phyloP scores from a whole-genome alignment of 257 asterid genomes.

The Haberlea rhodopensis region DNA sequence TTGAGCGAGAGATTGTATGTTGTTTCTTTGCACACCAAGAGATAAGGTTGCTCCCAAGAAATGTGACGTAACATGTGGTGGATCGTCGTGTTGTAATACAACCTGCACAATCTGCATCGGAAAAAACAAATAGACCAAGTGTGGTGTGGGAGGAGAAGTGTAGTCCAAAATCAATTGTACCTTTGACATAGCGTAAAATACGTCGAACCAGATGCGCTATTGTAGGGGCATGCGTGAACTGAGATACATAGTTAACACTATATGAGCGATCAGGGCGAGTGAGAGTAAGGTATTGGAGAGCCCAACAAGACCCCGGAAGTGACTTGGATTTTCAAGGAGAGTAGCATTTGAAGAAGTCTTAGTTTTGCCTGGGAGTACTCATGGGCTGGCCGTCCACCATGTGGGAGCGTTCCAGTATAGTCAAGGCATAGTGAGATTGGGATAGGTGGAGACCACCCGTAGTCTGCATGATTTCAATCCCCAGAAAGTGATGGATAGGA shows the following conservation, averaged over 20 bases:
- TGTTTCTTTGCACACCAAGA: too few relatives aligned
- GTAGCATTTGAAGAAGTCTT: not conserved
- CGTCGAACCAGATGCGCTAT: not conserved
- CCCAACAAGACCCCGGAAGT: not conserved
- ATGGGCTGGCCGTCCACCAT: not conserved
- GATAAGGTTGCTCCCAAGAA: not conserved
- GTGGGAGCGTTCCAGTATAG: not conserved
- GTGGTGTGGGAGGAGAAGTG: not conserved
- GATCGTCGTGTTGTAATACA: constrained; percentile 1
- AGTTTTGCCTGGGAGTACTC: not conserved
- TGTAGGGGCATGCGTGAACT: not conserved
- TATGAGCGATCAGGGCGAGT: not conserved
- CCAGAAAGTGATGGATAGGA: not conserved
- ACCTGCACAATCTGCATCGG: constrained; percentile 19
- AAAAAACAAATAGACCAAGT: not conserved
- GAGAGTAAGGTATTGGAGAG: not conserved
- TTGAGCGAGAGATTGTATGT: too few relatives aligned
- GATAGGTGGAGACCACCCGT: not conserved
- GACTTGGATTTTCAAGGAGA: not conserved
- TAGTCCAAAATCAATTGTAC: not conserved
- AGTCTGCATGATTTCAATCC: not conserved
- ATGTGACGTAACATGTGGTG: not conserved
- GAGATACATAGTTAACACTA: not conserved
- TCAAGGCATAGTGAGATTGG: too few relatives aligned
- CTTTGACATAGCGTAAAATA: not conserved